phyloP scores from a whole-genome alignment of 768 basidiomycete genomes.

The Trichaptum fuscoviolaceum region DNA sequence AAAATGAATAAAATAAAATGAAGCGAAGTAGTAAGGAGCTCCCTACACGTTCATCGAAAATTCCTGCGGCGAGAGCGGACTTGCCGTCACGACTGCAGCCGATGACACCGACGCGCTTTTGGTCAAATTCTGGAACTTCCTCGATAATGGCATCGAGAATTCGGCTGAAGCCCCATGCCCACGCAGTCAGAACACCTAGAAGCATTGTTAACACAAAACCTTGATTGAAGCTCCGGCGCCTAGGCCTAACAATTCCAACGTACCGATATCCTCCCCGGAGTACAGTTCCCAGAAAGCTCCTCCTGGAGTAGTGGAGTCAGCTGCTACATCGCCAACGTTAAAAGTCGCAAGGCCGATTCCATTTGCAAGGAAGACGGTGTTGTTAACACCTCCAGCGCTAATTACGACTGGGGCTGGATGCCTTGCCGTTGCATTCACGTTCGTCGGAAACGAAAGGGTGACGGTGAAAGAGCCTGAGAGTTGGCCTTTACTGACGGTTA shows the following conservation, averaged over 20 bases:
- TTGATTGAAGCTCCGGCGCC: background rate
- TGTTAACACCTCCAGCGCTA: slow-evolving; percentile 6
- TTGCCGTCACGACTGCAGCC: background rate
- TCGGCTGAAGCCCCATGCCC: slow-evolving; percentile 7
- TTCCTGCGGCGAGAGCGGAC: background rate
- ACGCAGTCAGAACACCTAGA: slow-evolving; percentile 1
- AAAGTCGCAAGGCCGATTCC: slow-evolving; percentile 8
- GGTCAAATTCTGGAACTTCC: background rate
- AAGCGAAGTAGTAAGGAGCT: background rate
- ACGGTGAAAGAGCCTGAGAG: background rate
- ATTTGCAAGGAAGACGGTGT: slow-evolving; percentile 1
- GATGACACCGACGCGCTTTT: background rate
- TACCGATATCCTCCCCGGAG: slow-evolving; percentile 7
- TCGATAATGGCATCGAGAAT: slow-evolving; percentile 6
- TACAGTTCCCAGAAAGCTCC: slow-evolving; percentile 9
- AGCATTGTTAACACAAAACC: background rate
- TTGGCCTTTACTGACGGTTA: slow-evolving; percentile 1
- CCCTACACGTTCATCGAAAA: background rate
- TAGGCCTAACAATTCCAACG: background rate
- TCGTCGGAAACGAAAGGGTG: slow-evolving; percentile 1
- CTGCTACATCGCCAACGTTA: slow-evolving; percentile 4
- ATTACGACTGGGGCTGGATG: slow-evolving; percentile 5
- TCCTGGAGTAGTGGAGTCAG: background rate
- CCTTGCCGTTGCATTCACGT: background rate
- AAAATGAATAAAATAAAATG: background rate